Percentiles rank a stretch among this genome's conserved stretches.
These are phyloP conservation scores for Penicillium psychrofluorescens DNA, from an alignment of 495 filamentous ascomycete species.

Conservation along the genomic window DNA sequence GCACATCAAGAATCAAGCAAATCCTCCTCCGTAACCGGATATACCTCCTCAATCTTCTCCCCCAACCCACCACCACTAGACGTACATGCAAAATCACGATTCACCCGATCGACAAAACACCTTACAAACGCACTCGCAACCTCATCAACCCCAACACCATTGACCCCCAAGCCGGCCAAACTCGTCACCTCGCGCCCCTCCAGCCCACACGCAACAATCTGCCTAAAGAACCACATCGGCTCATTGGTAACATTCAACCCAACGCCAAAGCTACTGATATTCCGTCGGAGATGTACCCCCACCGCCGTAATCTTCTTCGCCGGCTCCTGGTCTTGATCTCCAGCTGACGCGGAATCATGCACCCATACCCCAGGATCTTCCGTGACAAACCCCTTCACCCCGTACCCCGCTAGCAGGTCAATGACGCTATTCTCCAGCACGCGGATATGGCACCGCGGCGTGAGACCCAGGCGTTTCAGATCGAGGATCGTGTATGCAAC, in stretches of 20 bases:
- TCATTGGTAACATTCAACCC: constrained; percentile 71
- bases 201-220: constrained; percentile 84
- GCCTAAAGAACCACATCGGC: constrained; percentile 59
- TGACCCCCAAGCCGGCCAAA: constrained; percentile 40
- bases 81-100: constrained; percentile 32
- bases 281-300: constrained; percentile 77
- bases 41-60: constrained; percentile 37
- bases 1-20: constrained; percentile 6
- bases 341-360: neutral
- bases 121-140: constrained; percentile 34
- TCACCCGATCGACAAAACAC: constrained; percentile 31
- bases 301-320: constrained; percentile 77
- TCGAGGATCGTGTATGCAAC: constrained; percentile 86
- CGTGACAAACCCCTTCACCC: constrained; percentile 53
- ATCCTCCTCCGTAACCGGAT: constrained; percentile 29
- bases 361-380: constrained; percentile 88
- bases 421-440: constrained; percentile 72
- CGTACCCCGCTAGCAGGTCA: constrained; percentile 45
- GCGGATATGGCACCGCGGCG: constrained; percentile 60
- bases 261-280: constrained; percentile 81
- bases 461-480: constrained; percentile 48
- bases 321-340: neutral
- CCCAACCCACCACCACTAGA: constrained; percentile 9
- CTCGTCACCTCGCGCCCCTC: constrained; percentile 70
- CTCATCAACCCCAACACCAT: constrained; percentile 17